Base-by-base conservation (phyloP, 192 early-diverging fungal genomes). In the Coemansia aciculifera region DNA sequence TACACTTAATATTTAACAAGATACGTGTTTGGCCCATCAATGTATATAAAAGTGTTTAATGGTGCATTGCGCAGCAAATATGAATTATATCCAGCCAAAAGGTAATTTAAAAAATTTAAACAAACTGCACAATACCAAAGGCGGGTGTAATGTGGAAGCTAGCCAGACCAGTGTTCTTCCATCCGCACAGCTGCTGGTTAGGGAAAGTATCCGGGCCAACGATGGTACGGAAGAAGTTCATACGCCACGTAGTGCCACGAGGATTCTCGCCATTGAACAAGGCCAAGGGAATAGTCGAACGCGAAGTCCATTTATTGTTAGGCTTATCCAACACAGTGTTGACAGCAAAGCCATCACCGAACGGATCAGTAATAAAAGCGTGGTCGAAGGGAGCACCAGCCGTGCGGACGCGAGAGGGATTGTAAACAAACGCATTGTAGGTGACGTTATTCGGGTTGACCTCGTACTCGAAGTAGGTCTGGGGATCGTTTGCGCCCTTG, bases 191-290 rank as follows among this genome's bases (percentile, higher is more conserved):
- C 70, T 75, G 63, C 73, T 83, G 81, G 62, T 83, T 32, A 6
- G 81, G 81, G 48, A 64, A 83, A 0, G 67, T 78, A 21, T 10
- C n/a, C 1, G 75, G 73, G 34, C 73, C 61, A 24, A 70, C 72
- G 19, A 83, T 66, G 0, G 81, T 83, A 21, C 81, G 66, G 76
- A 83, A 83, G 52, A 83, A 83, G 71, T 83, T 83, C 81, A 83
- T 83, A 54, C 81, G 75, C 81, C 81, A 83, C 13, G 23, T 37
- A n/a, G 66, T 61, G 39, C 76, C 81, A 12, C 39, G 39, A 10
- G 75, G 75, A 38, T 78, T 70, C 59, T 83, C 81, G 36, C 64
- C 81, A 27, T 83, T 83, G 38, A 83, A 83, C 61, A 83, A 63
- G 17, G 81, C 81, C 32, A 83, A 60, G 15, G 81, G 81, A 23